Base-by-base conservation (phyloP, 2,329 filamentous ascomycete species). In the Colletotrichum sp. region DNA sequence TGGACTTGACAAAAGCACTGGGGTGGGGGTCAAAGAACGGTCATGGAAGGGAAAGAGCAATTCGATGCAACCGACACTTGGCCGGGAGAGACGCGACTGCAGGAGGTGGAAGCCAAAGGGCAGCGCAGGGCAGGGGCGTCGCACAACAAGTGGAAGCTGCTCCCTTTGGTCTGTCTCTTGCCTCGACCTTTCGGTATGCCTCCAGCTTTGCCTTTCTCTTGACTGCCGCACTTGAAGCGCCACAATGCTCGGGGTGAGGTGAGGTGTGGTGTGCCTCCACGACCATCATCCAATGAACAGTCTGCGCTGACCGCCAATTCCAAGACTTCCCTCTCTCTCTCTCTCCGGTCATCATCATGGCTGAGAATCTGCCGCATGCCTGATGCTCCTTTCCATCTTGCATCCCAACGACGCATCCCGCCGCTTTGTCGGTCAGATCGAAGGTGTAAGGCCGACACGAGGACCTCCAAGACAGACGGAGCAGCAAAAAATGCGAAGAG, bases 351-450 rank as follows among this genome's bases (percentile, higher is more conserved):
- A 18, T 34, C 9, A 24, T 43, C n/a, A 54, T 47, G 38, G 38
- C 38, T 47, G 38, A 47, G 6, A 18, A n/a, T 5, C 21, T 21
- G 54, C 64, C 21, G 33, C 47, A 34, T 58, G 38, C n/a, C 16
- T 51, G 34, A 38, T 68, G 66, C 38, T 61, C 15, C 66, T 61
- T 61, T 68, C 66, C 66, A 68, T 61, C 36, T 34, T 51, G 57
- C 55, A 61, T 61, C 13, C 24, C 47, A 29, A 61, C 38, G 29
- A 68, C 18, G 66, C 66, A 61, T 15, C 55, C 38, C 55, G 51
- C 64, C 64, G 64, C n/a, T 66, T 66, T 66, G 54, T 66, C 64
- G 64, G 64, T 66, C 64, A 58, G 31, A 66, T 51, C n/a, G 18
- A 47, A 51, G n/a, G 11, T 51, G 43, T 51, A 8, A 51, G 43